Conservation (phyloP, 2,329 filamentous ascomycete genomes). For the Verruconis gallopava region DNA sequence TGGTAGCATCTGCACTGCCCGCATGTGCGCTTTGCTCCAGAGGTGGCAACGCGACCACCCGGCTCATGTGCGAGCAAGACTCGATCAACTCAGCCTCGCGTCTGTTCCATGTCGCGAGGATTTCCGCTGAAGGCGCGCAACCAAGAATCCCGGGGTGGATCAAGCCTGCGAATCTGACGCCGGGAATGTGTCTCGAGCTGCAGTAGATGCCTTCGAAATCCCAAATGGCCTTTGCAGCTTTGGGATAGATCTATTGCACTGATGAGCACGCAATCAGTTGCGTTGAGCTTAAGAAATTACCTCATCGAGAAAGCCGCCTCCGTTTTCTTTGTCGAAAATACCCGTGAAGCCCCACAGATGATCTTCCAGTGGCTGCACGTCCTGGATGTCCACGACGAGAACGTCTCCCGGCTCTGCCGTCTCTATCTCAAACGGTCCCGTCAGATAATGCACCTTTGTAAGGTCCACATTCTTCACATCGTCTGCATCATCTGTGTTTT, state of each 20-base stretch:
- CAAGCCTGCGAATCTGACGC: slow-evolving; percentile 75
- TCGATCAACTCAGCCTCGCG: slow-evolving; percentile 71
- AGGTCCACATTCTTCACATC: slow-evolving; percentile 77
- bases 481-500: slow-evolving; percentile 81
- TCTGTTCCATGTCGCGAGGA: slow-evolving; percentile 71
- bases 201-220: slow-evolving; percentile 70
- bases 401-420: slow-evolving; percentile 75
- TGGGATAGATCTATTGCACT: slow-evolving; percentile 9
- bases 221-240: slow-evolving; percentile 54
- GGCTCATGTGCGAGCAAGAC: slow-evolving; percentile 48
- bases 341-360: slow-evolving; percentile 86
- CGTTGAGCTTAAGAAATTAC: neutral
- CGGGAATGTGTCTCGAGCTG: slow-evolving; percentile 73
- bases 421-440: slow-evolving; percentile 78
- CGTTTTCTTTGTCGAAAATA: slow-evolving; percentile 66
- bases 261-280: no score
- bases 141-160: slow-evolving; percentile 89
- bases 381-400: slow-evolving; percentile 78
- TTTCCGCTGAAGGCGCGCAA: slow-evolving; percentile 66
- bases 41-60: slow-evolving; percentile 67
- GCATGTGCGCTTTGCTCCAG: slow-evolving; percentile 60
- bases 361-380: slow-evolving; percentile 78
- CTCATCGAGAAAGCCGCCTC: slow-evolving; percentile 79
- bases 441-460: slow-evolving; percentile 75
- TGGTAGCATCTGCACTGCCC: slow-evolving; percentile 43